A percentile compares a stretch with the other conserved stretches of the same genome.
These are phyloP conservation scores for Trichomonas tenax DNA, from an alignment of 208 protist species.

Conservation along the genomic window DNA sequence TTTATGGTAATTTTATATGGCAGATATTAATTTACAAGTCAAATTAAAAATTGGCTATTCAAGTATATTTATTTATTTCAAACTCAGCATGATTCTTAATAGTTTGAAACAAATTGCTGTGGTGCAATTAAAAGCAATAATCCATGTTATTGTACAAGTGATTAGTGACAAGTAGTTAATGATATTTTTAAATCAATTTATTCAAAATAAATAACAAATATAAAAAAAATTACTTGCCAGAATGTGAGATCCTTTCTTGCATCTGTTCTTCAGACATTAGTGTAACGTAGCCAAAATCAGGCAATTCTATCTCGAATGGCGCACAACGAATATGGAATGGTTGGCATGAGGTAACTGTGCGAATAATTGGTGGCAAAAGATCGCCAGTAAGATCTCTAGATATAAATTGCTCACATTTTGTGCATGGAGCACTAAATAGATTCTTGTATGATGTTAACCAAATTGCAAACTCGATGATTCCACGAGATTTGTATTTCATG, in stretches of 20 bases:
- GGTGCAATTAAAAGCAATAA: no score
- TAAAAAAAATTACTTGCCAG: background rate
- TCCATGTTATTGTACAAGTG: no score
- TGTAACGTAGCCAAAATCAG: background rate
- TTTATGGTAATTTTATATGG: background rate
- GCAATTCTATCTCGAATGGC: background rate
- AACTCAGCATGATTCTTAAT: no score
- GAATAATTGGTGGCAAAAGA: background rate
- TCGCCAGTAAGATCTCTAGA: background rate
- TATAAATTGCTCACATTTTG: background rate
- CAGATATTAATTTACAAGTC: no score
- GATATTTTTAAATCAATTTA: no score
- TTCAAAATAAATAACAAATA: background rate
- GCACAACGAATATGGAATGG: background rate
- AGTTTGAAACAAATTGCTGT: no score
- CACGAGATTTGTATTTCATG: background rate
- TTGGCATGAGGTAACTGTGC: background rate
- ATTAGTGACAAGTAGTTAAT: no score
- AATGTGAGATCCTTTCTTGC: background rate
- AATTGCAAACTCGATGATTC: background rate
- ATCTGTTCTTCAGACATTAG: constrained; percentile 18
- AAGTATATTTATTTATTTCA: no score
- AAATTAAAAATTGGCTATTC: no score
- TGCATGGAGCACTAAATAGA: background rate
- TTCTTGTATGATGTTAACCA: background rate